phyloP scores from a whole-genome alignment of 352 stramenopile genomes.

The Poterioochromonas sp. region DNA sequence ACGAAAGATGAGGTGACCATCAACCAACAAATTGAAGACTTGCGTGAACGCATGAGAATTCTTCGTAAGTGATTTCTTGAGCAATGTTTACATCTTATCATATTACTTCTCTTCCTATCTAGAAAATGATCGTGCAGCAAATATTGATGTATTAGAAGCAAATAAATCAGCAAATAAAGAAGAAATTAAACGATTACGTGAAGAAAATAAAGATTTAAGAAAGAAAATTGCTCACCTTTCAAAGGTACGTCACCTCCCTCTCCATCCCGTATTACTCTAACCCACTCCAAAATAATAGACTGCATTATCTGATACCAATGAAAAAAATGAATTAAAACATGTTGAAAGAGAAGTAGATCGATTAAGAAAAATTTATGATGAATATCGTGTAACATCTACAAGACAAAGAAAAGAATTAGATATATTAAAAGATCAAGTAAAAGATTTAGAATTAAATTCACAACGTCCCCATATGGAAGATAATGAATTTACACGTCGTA shows the following conservation, averaged over 20 bases:
- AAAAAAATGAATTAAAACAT: slow-evolving; percentile 38
- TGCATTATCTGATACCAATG: background rate
- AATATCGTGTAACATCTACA: slow-evolving; percentile 61
- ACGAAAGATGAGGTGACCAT: slow-evolving; percentile 25
- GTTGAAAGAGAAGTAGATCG: slow-evolving; percentile 37
- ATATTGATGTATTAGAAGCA: slow-evolving; percentile 51
- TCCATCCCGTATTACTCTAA: no score
- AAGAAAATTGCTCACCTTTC: slow-evolving; percentile 70
- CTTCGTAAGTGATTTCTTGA: slow-evolving; percentile 40
- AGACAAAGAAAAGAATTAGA: slow-evolving; percentile 61
- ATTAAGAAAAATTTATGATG: slow-evolving; percentile 56
- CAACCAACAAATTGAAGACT: slow-evolving; percentile 47
- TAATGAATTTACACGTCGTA: slow-evolving; percentile 71
- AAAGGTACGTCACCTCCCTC: slow-evolving; percentile 38
- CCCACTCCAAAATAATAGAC: no score
- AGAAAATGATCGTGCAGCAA: slow-evolving; percentile 47
- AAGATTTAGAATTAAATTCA: slow-evolving; percentile 59
- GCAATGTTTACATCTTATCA: background rate
- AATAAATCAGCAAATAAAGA: slow-evolving; percentile 74
- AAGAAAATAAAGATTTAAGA: slow-evolving; percentile 72
- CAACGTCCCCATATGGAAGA: slow-evolving; percentile 71
- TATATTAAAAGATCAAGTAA: slow-evolving; percentile 54
- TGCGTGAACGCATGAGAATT: slow-evolving; percentile 47
- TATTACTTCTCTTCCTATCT: background rate
- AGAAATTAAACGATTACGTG: slow-evolving; percentile 70